Conservation (phyloP, 164 flowering plant genomes). For the Stephania japonica region DNA sequence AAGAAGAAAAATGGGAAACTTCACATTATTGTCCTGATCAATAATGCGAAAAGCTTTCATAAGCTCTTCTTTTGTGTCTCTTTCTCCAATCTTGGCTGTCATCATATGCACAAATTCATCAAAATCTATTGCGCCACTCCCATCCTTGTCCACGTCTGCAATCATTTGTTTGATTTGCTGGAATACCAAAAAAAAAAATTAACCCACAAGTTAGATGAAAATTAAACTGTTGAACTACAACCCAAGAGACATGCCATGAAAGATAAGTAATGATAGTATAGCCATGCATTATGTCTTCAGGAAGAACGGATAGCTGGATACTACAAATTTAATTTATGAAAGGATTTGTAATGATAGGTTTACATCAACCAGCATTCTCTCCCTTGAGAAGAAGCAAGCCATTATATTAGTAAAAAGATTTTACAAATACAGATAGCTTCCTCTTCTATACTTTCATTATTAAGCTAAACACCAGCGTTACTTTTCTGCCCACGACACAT, state of each 20-base stretch:
- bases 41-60: conserved; percentile 79
- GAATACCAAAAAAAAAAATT: conserved; percentile 8
- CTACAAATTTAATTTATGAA: too few species aligned
- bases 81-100: conserved; percentile 95
- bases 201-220: background rate
- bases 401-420: too few species aligned
- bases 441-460: too few species aligned
- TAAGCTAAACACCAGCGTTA: too few species aligned
- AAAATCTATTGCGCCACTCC: conserved; percentile 95
- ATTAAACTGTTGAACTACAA: background rate
- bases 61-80: conserved; percentile 92
- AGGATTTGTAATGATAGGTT: too few species aligned
- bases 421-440: too few species aligned
- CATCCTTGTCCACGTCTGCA: conserved; percentile 98
- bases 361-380: too few species aligned
- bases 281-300: too few species aligned
- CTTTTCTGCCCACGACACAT: too few species aligned
- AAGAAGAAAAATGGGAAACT: conserved; percentile 1
- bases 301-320: too few species aligned
- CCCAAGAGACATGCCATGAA: background rate
- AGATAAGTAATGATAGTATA: too few species aligned
- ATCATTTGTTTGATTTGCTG: conserved; percentile 98
- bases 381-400: too few species aligned
- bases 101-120: conserved; percentile 95
- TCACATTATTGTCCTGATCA: conserved; percentile 85